A percentile compares a stretch with the other conserved stretches of the same genome.
These are phyloP conservation scores for Ailanthus altissimus DNA, from an alignment of 345 rosid species.

Conservation along the genomic window DNA sequence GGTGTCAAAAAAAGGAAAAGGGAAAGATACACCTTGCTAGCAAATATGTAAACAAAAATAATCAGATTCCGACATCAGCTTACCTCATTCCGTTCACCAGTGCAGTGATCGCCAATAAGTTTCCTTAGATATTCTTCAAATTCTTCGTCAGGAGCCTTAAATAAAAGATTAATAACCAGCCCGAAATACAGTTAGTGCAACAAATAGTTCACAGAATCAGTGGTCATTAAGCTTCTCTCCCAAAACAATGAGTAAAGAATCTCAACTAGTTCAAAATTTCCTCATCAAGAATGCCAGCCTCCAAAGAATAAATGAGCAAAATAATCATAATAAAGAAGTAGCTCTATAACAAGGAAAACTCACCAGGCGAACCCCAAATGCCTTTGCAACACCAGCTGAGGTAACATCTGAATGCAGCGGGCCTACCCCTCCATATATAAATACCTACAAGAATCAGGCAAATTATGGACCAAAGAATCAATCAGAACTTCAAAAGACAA, in stretches of 20 bases:
- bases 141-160: slow-evolving; percentile 98
- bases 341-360: slow-evolving; percentile 26
- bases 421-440: slow-evolving; percentile 89
- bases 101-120: slow-evolving; percentile 72
- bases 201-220: slow-evolving; percentile 16
- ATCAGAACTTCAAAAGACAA: slow-evolving; percentile 9
- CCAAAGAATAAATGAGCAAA: background rate
- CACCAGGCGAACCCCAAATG: slow-evolving; percentile 98
- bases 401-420: slow-evolving; percentile 96
- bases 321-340: background rate
- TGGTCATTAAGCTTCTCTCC: background rate
- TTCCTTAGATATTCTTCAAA: slow-evolving; percentile 92
- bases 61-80: slow-evolving; percentile 23
- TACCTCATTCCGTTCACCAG: slow-evolving; percentile 93
- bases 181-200: slow-evolving; percentile 15
- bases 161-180: slow-evolving; percentile 19
- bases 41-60: background rate
- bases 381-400: slow-evolving; percentile 90
- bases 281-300: background rate
- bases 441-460: slow-evolving; percentile 52
- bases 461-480: background rate
- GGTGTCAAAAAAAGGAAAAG: background rate
- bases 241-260: background rate
- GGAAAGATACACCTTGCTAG: background rate
- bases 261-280: background rate